A percentile compares a stretch with the other conserved stretches of the same genome.
Evolutionary conservation across 352 stramenopile genomes (phyloP).

Genomic region (Phytophthora megakarya): DNA sequence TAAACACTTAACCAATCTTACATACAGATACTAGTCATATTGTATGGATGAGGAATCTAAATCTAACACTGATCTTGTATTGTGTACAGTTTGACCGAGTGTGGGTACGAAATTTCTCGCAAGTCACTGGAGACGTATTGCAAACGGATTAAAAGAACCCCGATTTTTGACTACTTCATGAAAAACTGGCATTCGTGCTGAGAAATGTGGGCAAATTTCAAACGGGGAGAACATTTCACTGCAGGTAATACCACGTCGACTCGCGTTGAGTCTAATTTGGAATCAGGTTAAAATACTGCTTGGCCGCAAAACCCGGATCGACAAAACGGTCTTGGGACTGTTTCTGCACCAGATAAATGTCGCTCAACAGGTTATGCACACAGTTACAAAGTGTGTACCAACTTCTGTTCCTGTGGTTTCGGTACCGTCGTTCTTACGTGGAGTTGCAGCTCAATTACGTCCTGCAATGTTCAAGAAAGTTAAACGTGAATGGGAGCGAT

Average conservation of each 20-base stretch:
- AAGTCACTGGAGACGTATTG: background rate
- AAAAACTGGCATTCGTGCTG: slow-evolving; percentile 5
- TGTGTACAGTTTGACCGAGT: no score
- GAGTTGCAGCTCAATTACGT: no score
- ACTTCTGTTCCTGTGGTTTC: no score
- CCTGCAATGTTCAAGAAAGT: background rate
- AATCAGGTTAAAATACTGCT: slow-evolving; percentile 8
- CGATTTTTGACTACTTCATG: background rate
- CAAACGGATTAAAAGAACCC: background rate
- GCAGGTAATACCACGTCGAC: slow-evolving; percentile 14
- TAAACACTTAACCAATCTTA: slow-evolving; percentile 1
- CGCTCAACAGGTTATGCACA: background rate
- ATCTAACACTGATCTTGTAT: no score
- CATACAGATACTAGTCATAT: slow-evolving; percentile 8
- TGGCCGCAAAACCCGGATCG: slow-evolving; percentile 6
- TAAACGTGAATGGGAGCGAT: slow-evolving; percentile 6
- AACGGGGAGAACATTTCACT: background rate
- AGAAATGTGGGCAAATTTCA: slow-evolving; percentile 16
- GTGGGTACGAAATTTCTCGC: no score
- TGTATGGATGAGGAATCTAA: no score
- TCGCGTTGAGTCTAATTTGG: slow-evolving; percentile 20
- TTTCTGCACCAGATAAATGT: slow-evolving; percentile 7
- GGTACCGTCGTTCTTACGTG: no score
- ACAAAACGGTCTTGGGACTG: background rate
- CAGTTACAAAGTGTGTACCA: no score